phyloP scores from a whole-genome alignment of 2,329 filamentous ascomycete species.

The Sporothrix mexicana region DNA sequence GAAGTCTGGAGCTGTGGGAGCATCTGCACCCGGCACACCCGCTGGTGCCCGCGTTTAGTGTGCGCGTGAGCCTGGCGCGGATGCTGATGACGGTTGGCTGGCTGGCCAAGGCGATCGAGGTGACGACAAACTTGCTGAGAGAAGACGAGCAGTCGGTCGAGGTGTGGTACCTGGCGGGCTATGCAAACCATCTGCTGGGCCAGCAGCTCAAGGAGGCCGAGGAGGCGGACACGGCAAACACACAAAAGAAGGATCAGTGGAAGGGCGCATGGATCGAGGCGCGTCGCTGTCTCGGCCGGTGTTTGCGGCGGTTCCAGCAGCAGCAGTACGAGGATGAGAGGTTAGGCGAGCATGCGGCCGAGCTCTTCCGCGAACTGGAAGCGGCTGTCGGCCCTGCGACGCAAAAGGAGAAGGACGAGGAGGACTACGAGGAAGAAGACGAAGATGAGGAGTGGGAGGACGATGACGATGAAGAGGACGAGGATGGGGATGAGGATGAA shows the following conservation, averaged over 20 bases:
- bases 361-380: slow-evolving; percentile 69
- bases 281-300: slow-evolving; percentile 81
- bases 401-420: slow-evolving; percentile 57
- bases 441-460: slow-evolving; percentile 55
- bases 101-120: slow-evolving; percentile 82
- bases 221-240: slow-evolving; percentile 35
- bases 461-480: slow-evolving; percentile 61
- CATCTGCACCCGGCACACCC: slow-evolving; percentile 74
- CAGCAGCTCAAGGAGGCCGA: slow-evolving; percentile 62
- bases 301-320: slow-evolving; percentile 75
- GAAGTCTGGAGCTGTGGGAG: slow-evolving; percentile 84
- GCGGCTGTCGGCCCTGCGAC: slow-evolving; percentile 67
- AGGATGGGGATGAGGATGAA: slow-evolving; percentile 51
- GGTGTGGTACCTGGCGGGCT: slow-evolving; percentile 95
- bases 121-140: slow-evolving; percentile 79
- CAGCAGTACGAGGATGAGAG: slow-evolving; percentile 87
- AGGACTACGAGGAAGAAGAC: slow-evolving; percentile 60
- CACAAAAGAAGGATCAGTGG: slow-evolving; percentile 52
- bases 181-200: slow-evolving; percentile 82
- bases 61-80: slow-evolving; percentile 80
- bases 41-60: slow-evolving; percentile 81
- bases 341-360: slow-evolving; percentile 74
- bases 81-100: slow-evolving; percentile 89
- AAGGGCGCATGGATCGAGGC: slow-evolving; percentile 73
- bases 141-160: slow-evolving; percentile 96